Evolutionary conservation across 345 rosid genomes (phyloP), one percentile per base, ranked within the genome.

Genomic region (Toxicodendron radicans): DNA sequence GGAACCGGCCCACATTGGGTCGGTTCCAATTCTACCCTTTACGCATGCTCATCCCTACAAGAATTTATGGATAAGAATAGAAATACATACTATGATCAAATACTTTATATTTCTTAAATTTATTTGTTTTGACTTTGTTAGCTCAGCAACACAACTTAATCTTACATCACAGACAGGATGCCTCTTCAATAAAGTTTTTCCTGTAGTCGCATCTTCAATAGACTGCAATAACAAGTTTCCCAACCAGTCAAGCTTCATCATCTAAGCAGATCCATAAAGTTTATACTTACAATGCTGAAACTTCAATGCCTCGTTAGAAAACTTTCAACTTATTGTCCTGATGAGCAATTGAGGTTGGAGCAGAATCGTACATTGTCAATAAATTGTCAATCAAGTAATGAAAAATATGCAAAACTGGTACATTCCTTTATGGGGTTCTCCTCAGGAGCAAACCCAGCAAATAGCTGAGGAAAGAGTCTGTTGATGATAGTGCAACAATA

Each of bases 401-500:
- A 38, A 8, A 38, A 38, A 6, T 38, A 38, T 38, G 43, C 43
- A 38, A 7, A 38, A 38, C 43, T 38, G 9, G 43, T 7, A 38
- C 43, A 38, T 38, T 38, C 43, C 43, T 38, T 51, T 78, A 88
- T 13, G 87, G 78, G 69, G 90, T 59, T 83, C 78, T 88, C 76
- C 91, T 90, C 24, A 86, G 83, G 60, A 87, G 64, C 79, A 85
- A 57, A 52, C 89, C 86, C 78, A 90, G 81, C 30, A 91, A n/a
- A 79, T 78, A 87, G 79, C 87, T 83, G 17, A 91, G 87, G 51
- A 78, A 78, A 14, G 92, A 83, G 76, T 91, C 98, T 48, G 89
- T 87, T 0, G 97, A 91, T 17, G 94, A 77, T 12, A 91, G 81
- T 5, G 87, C 90, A 24, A 91, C 90, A 53, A 93, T 91, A 71